phyloP scores from a whole-genome alignment of 2,329 filamentous ascomycete species.

The Verticillium albo-atrum region DNA sequence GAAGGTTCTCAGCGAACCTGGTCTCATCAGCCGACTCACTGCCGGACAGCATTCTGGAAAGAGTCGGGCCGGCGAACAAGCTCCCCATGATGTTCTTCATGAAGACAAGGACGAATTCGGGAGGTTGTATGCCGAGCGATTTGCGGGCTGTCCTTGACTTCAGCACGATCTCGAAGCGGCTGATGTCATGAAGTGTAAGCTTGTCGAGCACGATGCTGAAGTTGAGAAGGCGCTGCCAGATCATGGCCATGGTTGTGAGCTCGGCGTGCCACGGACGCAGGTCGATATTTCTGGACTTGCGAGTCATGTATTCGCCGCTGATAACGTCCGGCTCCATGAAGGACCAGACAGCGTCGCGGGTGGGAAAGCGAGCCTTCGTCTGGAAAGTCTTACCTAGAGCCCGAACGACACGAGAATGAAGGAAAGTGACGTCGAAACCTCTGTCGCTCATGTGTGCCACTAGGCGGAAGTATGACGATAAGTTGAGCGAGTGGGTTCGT shows the following conservation, averaged over 20 bases:
- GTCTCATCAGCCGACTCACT: background rate
- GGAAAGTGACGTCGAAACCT: background rate
- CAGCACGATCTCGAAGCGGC: background rate
- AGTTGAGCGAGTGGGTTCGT: background rate
- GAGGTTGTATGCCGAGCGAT: background rate
- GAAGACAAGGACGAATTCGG: background rate
- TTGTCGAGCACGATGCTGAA: background rate
- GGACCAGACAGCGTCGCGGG: background rate
- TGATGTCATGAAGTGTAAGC: background rate
- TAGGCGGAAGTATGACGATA: background rate
- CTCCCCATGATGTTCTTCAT: background rate
- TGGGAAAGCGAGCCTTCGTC: background rate
- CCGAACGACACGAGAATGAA: background rate
- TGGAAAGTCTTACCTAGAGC: background rate
- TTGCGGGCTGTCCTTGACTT: background rate
- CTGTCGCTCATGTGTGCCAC: background rate
- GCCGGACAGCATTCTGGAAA: background rate
- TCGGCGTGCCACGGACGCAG: background rate
- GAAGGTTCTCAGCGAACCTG: background rate
- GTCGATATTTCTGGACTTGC: background rate
- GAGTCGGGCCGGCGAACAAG: background rate
- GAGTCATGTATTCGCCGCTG: background rate
- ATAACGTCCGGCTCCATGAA: background rate
- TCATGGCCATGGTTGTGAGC: background rate
- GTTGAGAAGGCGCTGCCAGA: background rate